These are phyloP conservation scores for Ceratocystis alfenasii DNA, from an alignment of 2,329 filamentous ascomycete species.

Conservation along the genomic window DNA sequence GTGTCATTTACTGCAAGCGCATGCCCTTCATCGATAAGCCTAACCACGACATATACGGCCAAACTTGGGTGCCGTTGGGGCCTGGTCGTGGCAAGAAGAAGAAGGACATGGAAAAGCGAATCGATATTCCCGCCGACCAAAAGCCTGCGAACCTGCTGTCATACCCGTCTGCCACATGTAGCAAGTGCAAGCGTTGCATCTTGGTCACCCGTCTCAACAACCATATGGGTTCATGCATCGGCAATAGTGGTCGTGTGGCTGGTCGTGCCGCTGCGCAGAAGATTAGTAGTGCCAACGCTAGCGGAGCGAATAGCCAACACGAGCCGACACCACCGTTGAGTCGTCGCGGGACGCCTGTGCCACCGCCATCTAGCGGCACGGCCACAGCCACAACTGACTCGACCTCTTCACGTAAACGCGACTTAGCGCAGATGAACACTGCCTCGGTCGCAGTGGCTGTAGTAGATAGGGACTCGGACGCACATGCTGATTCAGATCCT, in stretches of 20 bases:
- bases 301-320: conserved; percentile 37
- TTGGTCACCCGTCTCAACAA: conserved; percentile 54
- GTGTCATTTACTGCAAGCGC: conserved; percentile 63
- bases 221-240: conserved; percentile 57
- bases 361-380: conserved; percentile 21
- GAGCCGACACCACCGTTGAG: conserved; percentile 50
- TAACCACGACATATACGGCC: conserved; percentile 70
- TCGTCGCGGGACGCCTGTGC: conserved; percentile 51
- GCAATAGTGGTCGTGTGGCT: conserved; percentile 51
- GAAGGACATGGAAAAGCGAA: conserved; percentile 59
- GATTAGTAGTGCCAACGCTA: conserved; percentile 44
- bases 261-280: conserved; percentile 51
- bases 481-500: conserved; percentile 4
- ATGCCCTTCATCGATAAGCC: conserved; percentile 65
- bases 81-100: conserved; percentile 65
- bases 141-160: conserved; percentile 50
- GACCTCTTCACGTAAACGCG: conserved; percentile 45
- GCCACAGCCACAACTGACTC: conserved; percentile 34
- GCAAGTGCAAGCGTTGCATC: conserved; percentile 55
- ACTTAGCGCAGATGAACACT: conserved; percentile 43
- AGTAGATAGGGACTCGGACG: conserved; percentile 27
- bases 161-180: conserved; percentile 54
- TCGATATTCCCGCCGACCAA: conserved; percentile 40
- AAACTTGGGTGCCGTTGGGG: conserved; percentile 63
- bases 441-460: conserved; percentile 36